Conservation (phyloP, 2,329 filamentous ascomycete species). For the Zalaria obscura region DNA sequence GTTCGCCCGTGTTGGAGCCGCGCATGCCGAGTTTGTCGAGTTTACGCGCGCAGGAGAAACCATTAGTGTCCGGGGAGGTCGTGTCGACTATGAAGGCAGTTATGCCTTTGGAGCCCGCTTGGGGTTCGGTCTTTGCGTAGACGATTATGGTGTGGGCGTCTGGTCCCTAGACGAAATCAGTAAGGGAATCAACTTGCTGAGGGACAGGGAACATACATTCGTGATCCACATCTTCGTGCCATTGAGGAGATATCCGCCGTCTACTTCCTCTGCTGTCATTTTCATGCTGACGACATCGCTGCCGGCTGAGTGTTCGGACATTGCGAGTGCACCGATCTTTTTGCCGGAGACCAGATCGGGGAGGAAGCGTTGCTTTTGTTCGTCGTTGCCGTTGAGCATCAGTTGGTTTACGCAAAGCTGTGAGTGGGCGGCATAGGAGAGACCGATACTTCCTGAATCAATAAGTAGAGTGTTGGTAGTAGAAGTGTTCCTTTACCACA, state of each 20-base stretch:
- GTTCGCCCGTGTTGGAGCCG: constrained; percentile 88
- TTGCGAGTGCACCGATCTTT: constrained; percentile 75
- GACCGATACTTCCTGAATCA: constrained; percentile 48
- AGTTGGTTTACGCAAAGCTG: constrained; percentile 96
- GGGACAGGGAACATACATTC: constrained; percentile 45
- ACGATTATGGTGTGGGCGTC: constrained; percentile 88
- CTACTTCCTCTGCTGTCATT: constrained; percentile 63
- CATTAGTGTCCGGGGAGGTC: constrained; percentile 37
- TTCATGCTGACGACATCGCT: constrained; percentile 96
- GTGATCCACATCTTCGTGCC: constrained; percentile 99
- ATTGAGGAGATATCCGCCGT: constrained; percentile 74
- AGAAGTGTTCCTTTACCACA: not conserved
- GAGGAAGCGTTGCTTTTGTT: constrained; percentile 70
- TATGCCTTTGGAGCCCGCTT: constrained; percentile 74
- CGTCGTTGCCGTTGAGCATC: constrained; percentile 67
- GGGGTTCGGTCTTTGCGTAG: constrained; percentile 88
- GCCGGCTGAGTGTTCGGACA: constrained; percentile 85
- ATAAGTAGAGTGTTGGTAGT: not conserved
- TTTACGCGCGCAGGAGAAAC: constrained; percentile 80
- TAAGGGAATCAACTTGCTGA: not conserved
- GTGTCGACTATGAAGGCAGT: constrained; percentile 84
- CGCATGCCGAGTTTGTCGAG: constrained; percentile 98
- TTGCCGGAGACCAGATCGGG: constrained; percentile 70
- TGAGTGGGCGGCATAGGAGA: constrained; percentile 91
- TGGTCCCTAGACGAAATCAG: constrained; percentile 39